Evolutionary conservation across 2,329 filamentous ascomycete species (phyloP), one percentile per base, ranked within the genome.

Genomic region (Proliferodiscus dingleyae): DNA sequence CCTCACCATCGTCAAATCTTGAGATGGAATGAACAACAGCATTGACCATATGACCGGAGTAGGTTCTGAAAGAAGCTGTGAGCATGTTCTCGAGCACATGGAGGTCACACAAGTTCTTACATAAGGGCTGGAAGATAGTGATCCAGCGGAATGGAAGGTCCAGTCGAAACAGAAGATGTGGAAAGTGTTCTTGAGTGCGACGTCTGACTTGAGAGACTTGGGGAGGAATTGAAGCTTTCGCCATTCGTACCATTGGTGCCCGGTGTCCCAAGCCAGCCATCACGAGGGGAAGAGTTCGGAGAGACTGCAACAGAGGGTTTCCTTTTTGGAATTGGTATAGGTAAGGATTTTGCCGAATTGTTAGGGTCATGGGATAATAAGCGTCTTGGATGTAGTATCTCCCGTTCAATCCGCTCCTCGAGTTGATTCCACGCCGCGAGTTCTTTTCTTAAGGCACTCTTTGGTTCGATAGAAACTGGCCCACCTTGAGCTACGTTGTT

Each of bases 371-470:
- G 33, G 10, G 38, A 13, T 9, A 45, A 32, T 10, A 41, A n/a
- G 22, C 48, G 34, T 8, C 37, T 39, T 10, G 52, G 54, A 44
- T 54, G 55, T 19, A 56, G 24, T 9, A 52, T 56, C 41, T 56
- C 52, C 28, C 49, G 37, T 41, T 56, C 52, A 24, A 56, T 56
- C n/a, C 52, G 46, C 26, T 50, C 47, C 40, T 50, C 52, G 9
- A 58, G 19, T 41, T 41, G 16, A 19, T 56, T 49, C 55, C 55
- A 58, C 15, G 47, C 52, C n/a, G 49, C 50, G 5, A 56, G 46
- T 34, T 58, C 55, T n/a, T 50, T 18, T 26, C 42, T 15, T 15
- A 58, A 38, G 13, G 49, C 50, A 38, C 11, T 47, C 21, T 49
- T 37, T 15, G 52, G 50, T 21, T 53, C 52, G 2, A 26, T 32